These are phyloP conservation scores for Balansia obtecta DNA, from an alignment of 2,329 filamentous ascomycete species.

Conservation along the genomic window DNA sequence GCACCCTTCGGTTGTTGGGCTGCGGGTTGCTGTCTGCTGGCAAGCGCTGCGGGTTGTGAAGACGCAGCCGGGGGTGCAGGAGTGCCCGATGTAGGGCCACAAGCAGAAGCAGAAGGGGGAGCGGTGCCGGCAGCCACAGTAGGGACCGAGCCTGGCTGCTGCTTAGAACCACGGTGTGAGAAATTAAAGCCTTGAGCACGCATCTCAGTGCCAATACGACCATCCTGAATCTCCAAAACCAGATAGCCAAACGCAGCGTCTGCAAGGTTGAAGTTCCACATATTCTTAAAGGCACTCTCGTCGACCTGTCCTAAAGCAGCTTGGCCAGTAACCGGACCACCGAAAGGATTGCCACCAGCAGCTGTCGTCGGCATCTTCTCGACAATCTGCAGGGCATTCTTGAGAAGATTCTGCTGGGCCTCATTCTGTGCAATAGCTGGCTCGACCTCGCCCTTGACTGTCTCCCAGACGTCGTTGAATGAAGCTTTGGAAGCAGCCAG, in stretches of 20 bases:
- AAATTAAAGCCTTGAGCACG: slow-evolving; percentile 98
- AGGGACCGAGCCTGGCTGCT: slow-evolving; percentile 34
- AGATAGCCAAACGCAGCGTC: slow-evolving; percentile 96
- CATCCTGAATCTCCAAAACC: slow-evolving; percentile 87
- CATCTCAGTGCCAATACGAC: slow-evolving; percentile 97
- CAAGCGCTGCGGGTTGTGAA: slow-evolving; percentile 21
- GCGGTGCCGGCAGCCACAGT: slow-evolving; percentile 20
- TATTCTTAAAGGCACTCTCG: slow-evolving; percentile 99
- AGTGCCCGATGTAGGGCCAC: slow-evolving; percentile 15
- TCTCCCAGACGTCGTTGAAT: slow-evolving; percentile 99
- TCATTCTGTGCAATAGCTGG: slow-evolving; percentile 89
- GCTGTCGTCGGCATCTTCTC: slow-evolving; percentile 95
- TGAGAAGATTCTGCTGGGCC: slow-evolving; percentile 80
- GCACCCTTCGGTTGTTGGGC: slow-evolving; percentile 31
- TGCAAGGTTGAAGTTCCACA: slow-evolving; percentile 99
- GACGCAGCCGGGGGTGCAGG: slow-evolving; percentile 24
- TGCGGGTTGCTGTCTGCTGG: slow-evolving; percentile 24
- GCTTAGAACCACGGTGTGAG: slow-evolving; percentile 83
- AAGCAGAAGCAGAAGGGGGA: slow-evolving; percentile 13
- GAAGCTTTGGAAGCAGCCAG: slow-evolving; percentile 95
- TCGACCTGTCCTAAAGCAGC: slow-evolving; percentile 77
- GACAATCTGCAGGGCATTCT: slow-evolving; percentile 87
- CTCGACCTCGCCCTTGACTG: slow-evolving; percentile 90
- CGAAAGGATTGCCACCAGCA: slow-evolving; percentile 93
- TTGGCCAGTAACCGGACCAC: slow-evolving; percentile 65